Conservation (phyloP, 352 stramenopile species). For the Globisporangium emineosum region DNA sequence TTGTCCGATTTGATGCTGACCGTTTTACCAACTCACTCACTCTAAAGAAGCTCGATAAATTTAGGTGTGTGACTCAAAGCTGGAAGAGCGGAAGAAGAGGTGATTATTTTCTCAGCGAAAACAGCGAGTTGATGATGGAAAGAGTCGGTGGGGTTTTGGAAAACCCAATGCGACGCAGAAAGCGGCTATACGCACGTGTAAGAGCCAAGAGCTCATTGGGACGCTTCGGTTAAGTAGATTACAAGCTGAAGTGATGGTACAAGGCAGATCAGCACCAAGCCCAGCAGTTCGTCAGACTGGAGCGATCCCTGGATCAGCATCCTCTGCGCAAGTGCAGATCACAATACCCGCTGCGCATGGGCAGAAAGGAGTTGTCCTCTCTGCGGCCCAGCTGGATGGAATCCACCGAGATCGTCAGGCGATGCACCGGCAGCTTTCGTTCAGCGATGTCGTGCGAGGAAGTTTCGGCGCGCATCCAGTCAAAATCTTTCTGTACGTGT, state of each 20-base stretch:
- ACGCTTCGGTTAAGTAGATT: background rate
- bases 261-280: background rate
- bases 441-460: slow-evolving; percentile 33
- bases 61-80: slow-evolving; percentile 13
- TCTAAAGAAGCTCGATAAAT: slow-evolving; percentile 10
- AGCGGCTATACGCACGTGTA: background rate
- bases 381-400: slow-evolving; percentile 22
- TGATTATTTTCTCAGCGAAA: slow-evolving; percentile 10
- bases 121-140: too few species aligned
- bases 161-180: background rate
- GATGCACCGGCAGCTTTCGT: slow-evolving; percentile 30
- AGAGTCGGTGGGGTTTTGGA: background rate
- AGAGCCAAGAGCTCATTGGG: background rate
- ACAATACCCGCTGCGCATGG: background rate
- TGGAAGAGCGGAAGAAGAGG: background rate
- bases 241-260: background rate
- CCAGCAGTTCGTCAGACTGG: background rate
- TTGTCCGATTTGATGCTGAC: background rate
- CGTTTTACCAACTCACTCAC: background rate
- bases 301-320: background rate
- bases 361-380: slow-evolving; percentile 9
- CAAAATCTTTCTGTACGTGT: slow-evolving; percentile 52
- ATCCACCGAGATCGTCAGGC: slow-evolving; percentile 31
- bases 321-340: slow-evolving; percentile 7
- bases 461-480: slow-evolving; percentile 27